These are phyloP conservation scores for Geotrichum siamense DNA, from an alignment of 1,139 yeast species.

Conservation along the genomic window DNA sequence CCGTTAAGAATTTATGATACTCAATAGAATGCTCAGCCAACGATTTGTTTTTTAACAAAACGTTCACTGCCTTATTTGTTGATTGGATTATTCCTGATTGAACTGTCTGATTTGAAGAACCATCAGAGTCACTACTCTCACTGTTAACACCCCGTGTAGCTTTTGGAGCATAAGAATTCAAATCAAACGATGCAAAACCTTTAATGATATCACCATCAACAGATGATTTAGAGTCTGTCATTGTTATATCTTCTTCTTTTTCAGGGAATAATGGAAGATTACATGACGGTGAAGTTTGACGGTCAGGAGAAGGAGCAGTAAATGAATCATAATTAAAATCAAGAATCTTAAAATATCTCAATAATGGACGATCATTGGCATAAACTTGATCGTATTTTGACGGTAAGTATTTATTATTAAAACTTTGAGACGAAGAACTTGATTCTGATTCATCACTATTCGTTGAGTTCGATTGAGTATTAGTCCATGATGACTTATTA, in stretches of 20 bases:
- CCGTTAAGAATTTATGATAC: conserved; percentile 12
- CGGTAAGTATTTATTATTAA: not conserved
- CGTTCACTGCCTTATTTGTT: conserved; percentile 2
- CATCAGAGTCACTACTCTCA: conserved; percentile 10
- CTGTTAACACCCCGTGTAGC: conserved; percentile 2
- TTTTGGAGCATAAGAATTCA: conserved; percentile 14
- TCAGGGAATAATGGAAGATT: conserved; percentile 11
- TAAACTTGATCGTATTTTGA: conserved; percentile 1
- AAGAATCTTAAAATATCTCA: conserved; percentile 9
- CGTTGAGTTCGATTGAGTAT: not conserved
- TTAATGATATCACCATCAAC: conserved; percentile 6
- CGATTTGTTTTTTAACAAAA: conserved; percentile 8
- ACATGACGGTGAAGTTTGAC: conserved; percentile 9
- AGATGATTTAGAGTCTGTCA: not conserved
- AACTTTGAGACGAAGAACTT: conserved; percentile 5
- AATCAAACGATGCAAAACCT: conserved; percentile 11
- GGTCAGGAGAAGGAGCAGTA: conserved; percentile 7
- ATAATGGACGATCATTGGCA: conserved; percentile 3
- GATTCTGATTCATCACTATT: conserved; percentile 11
- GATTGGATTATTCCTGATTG: not conserved
- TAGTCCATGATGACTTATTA: not conserved
- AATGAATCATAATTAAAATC: conserved; percentile 13
- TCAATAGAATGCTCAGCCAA: conserved; percentile 9
- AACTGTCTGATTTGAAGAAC: not conserved
- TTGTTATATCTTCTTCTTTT: not conserved